These are phyloP conservation scores for Torulaspora pretoriensis DNA, from an alignment of 1,139 yeast genomes.

Conservation along the genomic window DNA sequence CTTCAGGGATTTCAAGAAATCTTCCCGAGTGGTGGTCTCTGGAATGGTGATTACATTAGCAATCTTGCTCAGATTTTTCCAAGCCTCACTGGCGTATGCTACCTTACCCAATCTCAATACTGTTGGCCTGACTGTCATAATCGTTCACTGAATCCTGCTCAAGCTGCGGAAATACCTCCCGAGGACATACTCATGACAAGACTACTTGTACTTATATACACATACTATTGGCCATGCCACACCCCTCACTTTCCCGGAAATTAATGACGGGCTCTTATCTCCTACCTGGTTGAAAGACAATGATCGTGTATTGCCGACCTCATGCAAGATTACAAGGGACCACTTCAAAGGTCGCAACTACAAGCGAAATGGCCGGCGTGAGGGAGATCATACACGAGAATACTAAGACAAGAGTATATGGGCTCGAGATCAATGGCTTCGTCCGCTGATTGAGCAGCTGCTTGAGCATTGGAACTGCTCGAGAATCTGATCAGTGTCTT, in stretches of 20 bases:
- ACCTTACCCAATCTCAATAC: conserved; percentile 58
- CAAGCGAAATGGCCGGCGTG: neutral
- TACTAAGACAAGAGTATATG: neutral
- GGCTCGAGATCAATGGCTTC: neutral
- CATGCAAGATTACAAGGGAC: neutral
- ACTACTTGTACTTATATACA: neutral
- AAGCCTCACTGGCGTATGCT: conserved; percentile 50
- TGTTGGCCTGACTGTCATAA: conserved; percentile 41
- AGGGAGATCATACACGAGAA: neutral
- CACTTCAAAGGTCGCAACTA: neutral
- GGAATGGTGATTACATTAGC: conserved; percentile 48
- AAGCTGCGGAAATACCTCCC: neutral
- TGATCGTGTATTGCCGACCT: neutral
- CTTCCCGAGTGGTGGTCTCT: conserved; percentile 47
- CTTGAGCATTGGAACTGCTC: neutral
- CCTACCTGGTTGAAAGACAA: neutral
- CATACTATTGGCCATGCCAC: neutral
- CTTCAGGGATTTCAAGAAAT: conserved; percentile 47
- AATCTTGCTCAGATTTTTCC: conserved; percentile 46
- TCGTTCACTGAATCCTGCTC: neutral
- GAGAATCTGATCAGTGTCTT: neutral
- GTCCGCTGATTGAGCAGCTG: no score
- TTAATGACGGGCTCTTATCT: conserved; percentile 3
- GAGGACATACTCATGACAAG: neutral
- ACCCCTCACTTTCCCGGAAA: conserved; percentile 3